phyloP scores from a whole-genome alignment of 1,139 yeast species.

The Schwanniomyces etchellsii region DNA sequence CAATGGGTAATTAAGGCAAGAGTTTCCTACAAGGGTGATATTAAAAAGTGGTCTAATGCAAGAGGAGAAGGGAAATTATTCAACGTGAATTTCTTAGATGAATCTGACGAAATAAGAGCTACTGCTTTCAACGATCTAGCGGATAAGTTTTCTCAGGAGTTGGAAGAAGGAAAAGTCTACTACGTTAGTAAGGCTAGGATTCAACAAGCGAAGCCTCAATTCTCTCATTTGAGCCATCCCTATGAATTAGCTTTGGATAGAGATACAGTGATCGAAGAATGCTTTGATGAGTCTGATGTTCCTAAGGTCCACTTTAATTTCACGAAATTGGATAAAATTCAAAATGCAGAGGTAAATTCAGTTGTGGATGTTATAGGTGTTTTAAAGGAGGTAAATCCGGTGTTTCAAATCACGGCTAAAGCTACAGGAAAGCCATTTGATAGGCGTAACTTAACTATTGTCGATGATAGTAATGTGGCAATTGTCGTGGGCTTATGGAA shows the following conservation, averaged over 20 bases:
- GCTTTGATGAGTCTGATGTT: slow-evolving; percentile 58
- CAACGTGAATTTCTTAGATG: slow-evolving; percentile 83
- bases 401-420: slow-evolving; percentile 82
- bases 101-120: slow-evolving; percentile 93
- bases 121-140: slow-evolving; percentile 91
- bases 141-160: slow-evolving; percentile 63
- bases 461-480: slow-evolving; percentile 77
- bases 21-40: slow-evolving; percentile 80
- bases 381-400: slow-evolving; percentile 68
- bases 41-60: slow-evolving; percentile 82
- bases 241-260: slow-evolving; percentile 82
- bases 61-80: slow-evolving; percentile 89
- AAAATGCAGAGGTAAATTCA: slow-evolving; percentile 63
- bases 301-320: slow-evolving; percentile 80
- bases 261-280: slow-evolving; percentile 70
- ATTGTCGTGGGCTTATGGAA: slow-evolving; percentile 89
- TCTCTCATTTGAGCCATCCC: slow-evolving; percentile 78
- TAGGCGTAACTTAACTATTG: slow-evolving; percentile 82
- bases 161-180: slow-evolving; percentile 89
- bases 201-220: slow-evolving; percentile 79
- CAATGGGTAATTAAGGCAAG: slow-evolving; percentile 92
- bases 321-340: slow-evolving; percentile 61
- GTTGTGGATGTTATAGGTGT: slow-evolving; percentile 86
- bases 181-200: slow-evolving; percentile 79
- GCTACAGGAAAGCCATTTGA: slow-evolving; percentile 86